Evolutionary conservation across 2,329 filamentous ascomycete species (phyloP).

Genomic region (Colletotrichum sp.): DNA sequence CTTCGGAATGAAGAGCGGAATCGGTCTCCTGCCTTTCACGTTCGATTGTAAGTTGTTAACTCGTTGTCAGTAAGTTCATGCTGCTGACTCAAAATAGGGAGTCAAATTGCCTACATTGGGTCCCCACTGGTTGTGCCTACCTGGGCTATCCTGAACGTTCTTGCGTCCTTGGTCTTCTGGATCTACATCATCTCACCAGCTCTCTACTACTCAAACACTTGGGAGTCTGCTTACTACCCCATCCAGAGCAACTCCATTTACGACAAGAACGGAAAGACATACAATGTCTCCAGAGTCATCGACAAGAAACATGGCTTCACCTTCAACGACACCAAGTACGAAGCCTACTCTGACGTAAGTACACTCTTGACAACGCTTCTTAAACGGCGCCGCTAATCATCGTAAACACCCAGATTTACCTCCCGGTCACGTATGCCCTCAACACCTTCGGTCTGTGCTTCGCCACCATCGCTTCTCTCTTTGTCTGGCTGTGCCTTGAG

Average conservation of each 20-base stretch:
- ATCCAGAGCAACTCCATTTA: slow-evolving; percentile 57
- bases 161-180: slow-evolving; percentile 53
- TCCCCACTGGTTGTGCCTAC: slow-evolving; percentile 44
- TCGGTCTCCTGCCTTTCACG: slow-evolving; percentile 65
- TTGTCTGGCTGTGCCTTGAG: slow-evolving; percentile 35
- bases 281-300: slow-evolving; percentile 55
- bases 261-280: slow-evolving; percentile 55
- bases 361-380: neutral
- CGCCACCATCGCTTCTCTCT: slow-evolving; percentile 49
- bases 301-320: slow-evolving; percentile 35
- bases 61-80: rapidly evolving
- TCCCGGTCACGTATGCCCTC: slow-evolving; percentile 47
- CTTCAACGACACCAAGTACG: slow-evolving; percentile 54
- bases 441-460: slow-evolving; percentile 59
- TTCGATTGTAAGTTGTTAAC: slow-evolving; percentile 50
- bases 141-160: slow-evolving; percentile 53
- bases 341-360: slow-evolving; percentile 52
- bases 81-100: slow-evolving; percentile 20
- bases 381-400: neutral
- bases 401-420: slow-evolving; percentile 37
- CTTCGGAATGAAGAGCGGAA: slow-evolving; percentile 62
- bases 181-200: slow-evolving; percentile 48
- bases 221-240: slow-evolving; percentile 57
- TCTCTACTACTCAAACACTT: slow-evolving; percentile 53
- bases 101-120: slow-evolving; percentile 41